These are phyloP conservation scores for Epipyxis sp. DNA, from an alignment of 108 stramenopile genomes.

Conservation along the genomic window DNA sequence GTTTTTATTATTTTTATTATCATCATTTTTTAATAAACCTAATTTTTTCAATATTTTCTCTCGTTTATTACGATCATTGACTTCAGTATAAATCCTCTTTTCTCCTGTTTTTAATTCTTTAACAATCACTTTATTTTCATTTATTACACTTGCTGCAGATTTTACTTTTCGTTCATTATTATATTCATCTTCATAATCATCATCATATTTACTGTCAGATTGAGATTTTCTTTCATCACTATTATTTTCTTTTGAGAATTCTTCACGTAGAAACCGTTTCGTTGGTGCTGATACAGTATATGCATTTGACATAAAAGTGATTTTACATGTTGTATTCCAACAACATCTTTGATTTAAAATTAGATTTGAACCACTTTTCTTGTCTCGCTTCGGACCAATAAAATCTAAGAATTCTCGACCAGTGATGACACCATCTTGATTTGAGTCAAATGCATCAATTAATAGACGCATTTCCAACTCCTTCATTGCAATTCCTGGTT, in stretches of 20 bases:
- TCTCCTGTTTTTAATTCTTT: conserved; percentile 40
- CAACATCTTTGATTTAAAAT: conserved; percentile 36
- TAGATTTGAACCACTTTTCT: neutral
- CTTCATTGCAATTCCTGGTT: too few relatives aligned
- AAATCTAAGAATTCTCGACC: conserved; percentile 28
- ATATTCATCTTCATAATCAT: neutral
- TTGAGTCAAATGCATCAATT: conserved; percentile 45
- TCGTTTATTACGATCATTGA: conserved; percentile 43
- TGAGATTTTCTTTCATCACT: neutral
- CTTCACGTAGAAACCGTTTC: conserved; percentile 10
- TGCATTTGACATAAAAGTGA: conserved; percentile 51
- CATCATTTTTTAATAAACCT: conserved; percentile 28
- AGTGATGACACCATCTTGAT: conserved; percentile 29
- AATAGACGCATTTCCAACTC: conserved; percentile 44
- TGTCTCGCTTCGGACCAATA: neutral
- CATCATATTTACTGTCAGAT: neutral
- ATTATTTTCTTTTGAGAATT: neutral
- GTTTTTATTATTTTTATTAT: neutral
- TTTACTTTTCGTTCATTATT: neutral
- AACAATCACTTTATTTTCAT: conserved; percentile 7
- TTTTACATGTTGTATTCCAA: conserved; percentile 48
- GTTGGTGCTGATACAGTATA: conserved; percentile 43
- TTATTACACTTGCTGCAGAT: neutral
- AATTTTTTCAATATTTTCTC: conserved; percentile 35
- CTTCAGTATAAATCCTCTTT: conserved; percentile 38